Evolutionary conservation across 1,284 basidiomycete genomes (phyloP).

Genomic region (Xerocomus amazonicus): DNA sequence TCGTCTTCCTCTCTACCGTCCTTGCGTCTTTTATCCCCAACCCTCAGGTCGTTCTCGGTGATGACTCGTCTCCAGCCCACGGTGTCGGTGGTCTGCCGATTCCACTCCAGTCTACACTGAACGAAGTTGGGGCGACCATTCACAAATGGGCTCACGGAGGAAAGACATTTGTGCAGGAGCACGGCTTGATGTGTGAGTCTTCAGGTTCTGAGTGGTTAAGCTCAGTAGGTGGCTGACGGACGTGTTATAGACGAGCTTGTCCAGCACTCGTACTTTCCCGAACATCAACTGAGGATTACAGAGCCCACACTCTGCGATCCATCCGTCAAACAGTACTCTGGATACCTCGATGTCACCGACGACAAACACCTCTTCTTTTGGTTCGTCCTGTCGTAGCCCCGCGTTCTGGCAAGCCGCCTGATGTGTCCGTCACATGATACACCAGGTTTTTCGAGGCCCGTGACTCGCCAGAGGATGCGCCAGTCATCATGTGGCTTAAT

Average conservation of each 20-base stretch:
- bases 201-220: background rate
- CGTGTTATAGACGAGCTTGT: conserved; percentile 63
- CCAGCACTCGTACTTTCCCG: conserved; percentile 64
- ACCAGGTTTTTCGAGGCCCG: conserved; percentile 84
- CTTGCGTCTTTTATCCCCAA: conserved; percentile 31
- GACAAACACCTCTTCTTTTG: conserved; percentile 89
- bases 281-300: conserved; percentile 70
- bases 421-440: conserved; percentile 29
- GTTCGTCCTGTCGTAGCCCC: conserved; percentile 36
- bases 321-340: conserved; percentile 81
- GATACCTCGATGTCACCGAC: conserved; percentile 85
- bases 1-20: conserved; percentile 25
- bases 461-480: conserved; percentile 67
- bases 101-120: conserved; percentile 42
- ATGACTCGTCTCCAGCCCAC: conserved; percentile 31
- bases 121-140: conserved; percentile 43
- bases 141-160: conserved; percentile 52
- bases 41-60: conserved; percentile 35
- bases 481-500: conserved; percentile 87
- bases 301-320: conserved; percentile 79
- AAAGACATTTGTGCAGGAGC: conserved; percentile 62
- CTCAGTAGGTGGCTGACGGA: conserved; percentile 8
- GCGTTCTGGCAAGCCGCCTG: background rate
- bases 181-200: conserved; percentile 56
- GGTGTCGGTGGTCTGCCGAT: conserved; percentile 24